Evolutionary conservation across 2,329 filamentous ascomycete species (phyloP), one percentile per base, ranked within the genome.

Genomic region (Whalleya microplaca): DNA sequence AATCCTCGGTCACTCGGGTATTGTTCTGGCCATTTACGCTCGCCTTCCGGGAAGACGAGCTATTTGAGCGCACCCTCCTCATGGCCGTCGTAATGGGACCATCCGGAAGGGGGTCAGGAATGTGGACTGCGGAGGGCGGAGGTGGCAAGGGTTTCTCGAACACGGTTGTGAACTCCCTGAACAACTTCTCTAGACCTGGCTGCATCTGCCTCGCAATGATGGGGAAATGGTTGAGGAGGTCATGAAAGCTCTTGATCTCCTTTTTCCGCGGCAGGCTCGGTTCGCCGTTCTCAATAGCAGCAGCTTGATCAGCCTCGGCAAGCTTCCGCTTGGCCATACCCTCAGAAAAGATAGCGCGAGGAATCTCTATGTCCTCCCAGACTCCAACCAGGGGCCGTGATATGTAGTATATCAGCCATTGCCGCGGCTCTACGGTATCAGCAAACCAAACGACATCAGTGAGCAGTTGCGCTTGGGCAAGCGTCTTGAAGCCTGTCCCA

Each of bases 141-240:
- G 89, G 88, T 2, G 92, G 92, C 5, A 96, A 74, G 5, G 92
- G 92, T 68, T 90, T 92, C 63, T 96, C 91, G 64, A 97, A 88
- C 52, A 94, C 90, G 44, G 85, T 85, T 5, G 86, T 88, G 71
- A 99, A 98, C 66, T 98, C 93, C 58, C 89, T 87, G 69, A 98
- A 96, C 21, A 98, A 77, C 67, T 88, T 88, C 69, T 99, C 94
- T 32, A 99, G 76, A 0, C 95, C 95, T 1, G 89, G 85, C 66
- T 97, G 92, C 92, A 99, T 96, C 73, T 99, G 95, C 57, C 91
- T 85, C 21, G 93, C 92, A 66, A 99, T 98, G 84, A 96, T 90
- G 1, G 95, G 95, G 64, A 98, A 99, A 66, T 92, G 87, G 64
- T 91, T 90, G 42, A 99, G 81, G 14, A 99, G 81, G 63, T 98